Evolutionary conservation across 768 basidiomycete species (phyloP), one percentile per base, ranked within the genome.

Genomic region (Podaxis pistillaris): DNA sequence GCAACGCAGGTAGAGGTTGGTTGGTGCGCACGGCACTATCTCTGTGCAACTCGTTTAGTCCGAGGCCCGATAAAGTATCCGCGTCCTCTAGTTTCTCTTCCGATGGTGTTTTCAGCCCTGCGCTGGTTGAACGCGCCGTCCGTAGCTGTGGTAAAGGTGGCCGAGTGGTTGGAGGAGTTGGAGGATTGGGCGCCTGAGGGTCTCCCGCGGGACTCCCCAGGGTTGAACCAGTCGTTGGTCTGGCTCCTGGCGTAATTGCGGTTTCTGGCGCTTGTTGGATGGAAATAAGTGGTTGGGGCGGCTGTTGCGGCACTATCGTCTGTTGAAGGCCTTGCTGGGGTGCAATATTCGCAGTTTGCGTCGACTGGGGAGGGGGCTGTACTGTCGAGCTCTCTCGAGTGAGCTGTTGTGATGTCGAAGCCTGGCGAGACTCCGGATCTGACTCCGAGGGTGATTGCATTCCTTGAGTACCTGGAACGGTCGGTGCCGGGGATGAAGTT

Each of bases 1-100:
- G 63, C 30, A 68, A 37, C 2, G 59, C 24, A 12, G 61, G 64
- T 4, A 65, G 55, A 12, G 61, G 57, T 30, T 65, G 61, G 7
- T 61, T 57, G 12, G 47, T 61, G 36, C 55, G 60, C 33, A 62
- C 2, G 12, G 52, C 53, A 46, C 60, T 62, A 46, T 62, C 41
- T 26, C 60, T 55, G 5, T 55, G 52, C 41, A 62, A 53, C 28
- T 65, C 64, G 17, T 54, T 59, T 4, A 44, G 44, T 26, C 46
- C 57, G 4, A 55, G 22, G 1, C 49, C 65, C 15, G 63, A 66
- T 19, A 60, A 9, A 3, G 65, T 64, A 4, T 66, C 65, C 26
- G 40, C 3, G 26, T 62, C 61, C n/a, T 65, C 64, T 8, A 57
- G 33, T 28, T 53, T 57, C 24, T 65, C 64, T 22, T 30, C 33